Percentiles rank a stretch among this genome's conserved stretches.
phyloP scores from a whole-genome alignment of 768 basidiomycete genomes.

The Tylopilus sp. region DNA sequence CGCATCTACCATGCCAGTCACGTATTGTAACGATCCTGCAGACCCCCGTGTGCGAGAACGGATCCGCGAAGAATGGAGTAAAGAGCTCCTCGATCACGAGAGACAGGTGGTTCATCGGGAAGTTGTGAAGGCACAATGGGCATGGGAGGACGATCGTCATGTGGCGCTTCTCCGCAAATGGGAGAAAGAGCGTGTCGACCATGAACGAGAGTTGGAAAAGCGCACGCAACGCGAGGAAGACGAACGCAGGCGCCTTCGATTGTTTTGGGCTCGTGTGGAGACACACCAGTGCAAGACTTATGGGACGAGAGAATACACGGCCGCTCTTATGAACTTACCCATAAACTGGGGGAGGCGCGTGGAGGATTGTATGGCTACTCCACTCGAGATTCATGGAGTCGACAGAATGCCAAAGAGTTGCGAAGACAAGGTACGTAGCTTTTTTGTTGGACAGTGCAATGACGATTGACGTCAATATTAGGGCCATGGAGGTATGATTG shows the following conservation, averaged over 20 bases:
- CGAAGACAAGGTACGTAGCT: constrained; percentile 20
- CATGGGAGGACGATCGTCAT: constrained; percentile 16
- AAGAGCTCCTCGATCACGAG: constrained; percentile 18
- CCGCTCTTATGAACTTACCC: constrained; percentile 28
- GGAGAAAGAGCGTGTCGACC: constrained; percentile 17
- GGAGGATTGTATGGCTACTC: constrained; percentile 25
- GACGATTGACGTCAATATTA: constrained; percentile 1
- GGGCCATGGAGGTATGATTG: constrained; percentile 20
- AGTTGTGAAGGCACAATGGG: constrained; percentile 15
- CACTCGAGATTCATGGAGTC: constrained; percentile 22
- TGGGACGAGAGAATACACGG: constrained; percentile 28
- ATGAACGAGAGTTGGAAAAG: constrained; percentile 16
- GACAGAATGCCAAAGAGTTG: constrained; percentile 17
- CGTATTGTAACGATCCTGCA: constrained; percentile 17
- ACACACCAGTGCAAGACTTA: constrained; percentile 24
- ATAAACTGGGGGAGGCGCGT: constrained; percentile 18
- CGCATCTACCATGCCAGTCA: constrained; percentile 8
- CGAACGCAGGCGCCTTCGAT: constrained; percentile 26
- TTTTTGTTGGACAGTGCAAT: neutral
- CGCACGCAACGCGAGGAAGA: constrained; percentile 18
- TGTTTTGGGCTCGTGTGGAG: constrained; percentile 22
- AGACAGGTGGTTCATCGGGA: constrained; percentile 7
- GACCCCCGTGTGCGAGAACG: constrained; percentile 21
- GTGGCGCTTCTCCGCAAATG: constrained; percentile 9
- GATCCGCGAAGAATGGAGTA: constrained; percentile 18